Evolutionary conservation across 2,329 filamentous ascomycete species (phyloP), one percentile per base, ranked within the genome.

Genomic region (Curvularia spicifera): DNA sequence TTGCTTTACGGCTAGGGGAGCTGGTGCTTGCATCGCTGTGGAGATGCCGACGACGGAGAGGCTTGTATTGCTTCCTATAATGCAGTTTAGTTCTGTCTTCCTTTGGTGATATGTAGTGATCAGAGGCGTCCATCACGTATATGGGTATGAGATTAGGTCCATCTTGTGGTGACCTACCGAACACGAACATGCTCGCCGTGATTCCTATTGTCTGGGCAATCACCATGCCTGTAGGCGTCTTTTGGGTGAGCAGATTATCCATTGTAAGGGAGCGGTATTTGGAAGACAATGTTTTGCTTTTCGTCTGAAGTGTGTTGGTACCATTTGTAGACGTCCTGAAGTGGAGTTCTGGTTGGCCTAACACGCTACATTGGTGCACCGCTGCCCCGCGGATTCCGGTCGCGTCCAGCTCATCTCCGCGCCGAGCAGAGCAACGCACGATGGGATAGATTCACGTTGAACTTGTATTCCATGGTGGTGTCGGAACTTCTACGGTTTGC

Each of bases 1-100:
- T 74, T 88, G 85, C 39, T 78, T 78, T 31, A 84, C 81, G 59
- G 87, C 81, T 10, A 87, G 73, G 1, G 81, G 81, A 1, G 82
- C 80, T 1, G 86, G 86, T 0, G 84, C 82, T 57, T 83, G 78
- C 57, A 88, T 80, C 8, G 87, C 73, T 40, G 82, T 79, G 1
- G 85, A 85, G 1, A 84, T 68, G n/a, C 77, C 60, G 56, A 79
- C 74, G 67, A 78, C 65, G 5, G 82, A 85, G 52, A 75, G 62
- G 24, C 43, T 56, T 35, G 52, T 53, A 6, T 49, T 57, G 35
- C 29, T 46, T 47, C 57, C 57, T 60, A 12, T 15, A 18, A 12
- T 13, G 22, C 3, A 15, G 4, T 10, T 59, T 6, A 56, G 47
- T 24, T 2, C 28, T 22, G n/a, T 37, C 4, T 43, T 12, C 5